Evolutionary conservation across 2,329 filamentous ascomycete species (phyloP).

Genomic region (Colletotrichum tamarilloi): DNA sequence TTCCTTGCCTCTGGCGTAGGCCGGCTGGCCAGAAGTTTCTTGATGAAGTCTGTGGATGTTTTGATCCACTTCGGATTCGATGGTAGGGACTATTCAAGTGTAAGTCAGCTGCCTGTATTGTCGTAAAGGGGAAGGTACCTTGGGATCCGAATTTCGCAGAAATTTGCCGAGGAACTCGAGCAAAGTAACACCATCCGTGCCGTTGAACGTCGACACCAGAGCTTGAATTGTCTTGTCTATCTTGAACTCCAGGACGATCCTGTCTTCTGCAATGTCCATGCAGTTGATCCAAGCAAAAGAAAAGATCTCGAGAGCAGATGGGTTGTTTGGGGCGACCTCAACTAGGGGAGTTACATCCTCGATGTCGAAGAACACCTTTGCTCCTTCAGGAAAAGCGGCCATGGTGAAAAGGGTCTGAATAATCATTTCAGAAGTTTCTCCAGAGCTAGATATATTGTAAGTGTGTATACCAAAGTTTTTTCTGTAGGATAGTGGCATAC

Average conservation of each 20-base stretch:
- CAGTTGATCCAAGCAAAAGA: conserved; percentile 67
- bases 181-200: conserved; percentile 70
- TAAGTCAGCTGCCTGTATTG: conserved; percentile 34
- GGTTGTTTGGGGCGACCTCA: conserved; percentile 65
- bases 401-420: conserved; percentile 69
- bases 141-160: conserved; percentile 59
- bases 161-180: conserved; percentile 66
- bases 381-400: conserved; percentile 62
- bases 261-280: conserved; percentile 47
- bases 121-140: conserved; percentile 50
- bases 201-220: conserved; percentile 65
- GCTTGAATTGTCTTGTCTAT: conserved; percentile 60
- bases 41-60: conserved; percentile 59
- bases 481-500: conserved; percentile 45
- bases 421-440: conserved; percentile 62
- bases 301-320: conserved; percentile 66
- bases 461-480: not conserved
- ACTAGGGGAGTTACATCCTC: conserved; percentile 66
- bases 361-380: conserved; percentile 57
- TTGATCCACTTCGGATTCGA: conserved; percentile 65
- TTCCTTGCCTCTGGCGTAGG: conserved; percentile 66
- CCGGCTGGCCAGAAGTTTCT: conserved; percentile 63
- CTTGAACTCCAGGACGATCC: conserved; percentile 46
- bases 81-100: conserved; percentile 55
- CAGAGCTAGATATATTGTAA: conserved; percentile 52